Conservation (phyloP, 208 protist genomes). For the Crithidia acanthocephali region DNA sequence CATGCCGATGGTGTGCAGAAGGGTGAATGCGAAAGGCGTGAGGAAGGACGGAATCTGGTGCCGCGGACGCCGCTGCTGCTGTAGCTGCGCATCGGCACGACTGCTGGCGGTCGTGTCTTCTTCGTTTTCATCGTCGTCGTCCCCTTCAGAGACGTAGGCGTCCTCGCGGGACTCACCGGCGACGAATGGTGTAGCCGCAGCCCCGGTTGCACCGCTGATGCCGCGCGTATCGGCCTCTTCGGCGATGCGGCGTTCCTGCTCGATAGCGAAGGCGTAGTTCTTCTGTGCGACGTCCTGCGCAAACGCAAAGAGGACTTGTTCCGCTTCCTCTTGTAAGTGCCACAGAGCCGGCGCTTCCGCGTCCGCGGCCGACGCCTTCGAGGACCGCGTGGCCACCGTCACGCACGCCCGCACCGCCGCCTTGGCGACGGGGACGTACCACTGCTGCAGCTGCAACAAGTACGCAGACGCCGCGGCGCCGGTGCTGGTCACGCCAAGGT, state of each 20-base stretch:
- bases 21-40: slow-evolving; percentile 66
- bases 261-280: slow-evolving; percentile 71
- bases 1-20: slow-evolving; percentile 50
- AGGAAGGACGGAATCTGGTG: slow-evolving; percentile 43
- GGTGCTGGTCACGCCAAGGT: slow-evolving; percentile 20
- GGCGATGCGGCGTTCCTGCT: slow-evolving; percentile 55
- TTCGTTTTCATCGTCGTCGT: slow-evolving; percentile 21
- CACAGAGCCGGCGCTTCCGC: not conserved
- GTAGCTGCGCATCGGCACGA: slow-evolving; percentile 1
- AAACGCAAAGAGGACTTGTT: slow-evolving; percentile 70
- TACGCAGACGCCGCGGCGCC: slow-evolving; percentile 3
- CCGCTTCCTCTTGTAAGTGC: slow-evolving; percentile 19
- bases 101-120: not conserved
- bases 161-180: slow-evolving; percentile 25
- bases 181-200: not conserved
- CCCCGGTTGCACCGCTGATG: not conserved
- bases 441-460: slow-evolving; percentile 42
- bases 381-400: slow-evolving; percentile 13
- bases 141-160: slow-evolving; percentile 31
- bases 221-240: slow-evolving; percentile 32
- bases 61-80: slow-evolving; percentile 8
- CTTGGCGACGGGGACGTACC: slow-evolving; percentile 42
- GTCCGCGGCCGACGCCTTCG: not conserved
- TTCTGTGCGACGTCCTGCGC: slow-evolving; percentile 89
- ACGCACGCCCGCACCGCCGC: slow-evolving; percentile 34